These are phyloP conservation scores for Coprinopsis marcescibilis DNA, from an alignment of 768 basidiomycete species.

Conservation along the genomic window DNA sequence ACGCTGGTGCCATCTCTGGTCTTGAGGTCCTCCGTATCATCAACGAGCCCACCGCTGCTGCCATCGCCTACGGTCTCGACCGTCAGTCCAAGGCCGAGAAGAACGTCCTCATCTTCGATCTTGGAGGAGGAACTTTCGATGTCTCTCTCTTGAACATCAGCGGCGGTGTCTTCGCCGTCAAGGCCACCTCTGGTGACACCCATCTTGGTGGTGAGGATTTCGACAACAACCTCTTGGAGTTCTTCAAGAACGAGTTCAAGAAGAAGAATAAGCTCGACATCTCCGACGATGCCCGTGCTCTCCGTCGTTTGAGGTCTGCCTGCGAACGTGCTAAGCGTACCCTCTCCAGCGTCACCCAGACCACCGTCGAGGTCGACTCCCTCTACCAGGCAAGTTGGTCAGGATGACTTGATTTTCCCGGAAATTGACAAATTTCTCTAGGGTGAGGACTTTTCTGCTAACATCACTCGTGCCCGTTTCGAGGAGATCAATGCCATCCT, in stretches of 20 bases:
- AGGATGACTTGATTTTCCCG: not conserved
- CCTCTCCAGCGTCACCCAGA: conserved; percentile 96
- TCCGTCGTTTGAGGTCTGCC: conserved; percentile 91
- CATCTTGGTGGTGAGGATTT: conserved; percentile 99
- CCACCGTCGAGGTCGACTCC: conserved; percentile 98
- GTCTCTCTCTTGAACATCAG: conserved; percentile 97
- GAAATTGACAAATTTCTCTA: conserved; percentile 21
- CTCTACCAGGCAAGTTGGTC: conserved; percentile 71
- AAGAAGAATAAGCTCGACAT: conserved; percentile 96
- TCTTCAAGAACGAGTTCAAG: conserved; percentile 99
- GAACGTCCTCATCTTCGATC: conserved; percentile 99
- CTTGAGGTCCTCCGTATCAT: conserved; percentile 99
- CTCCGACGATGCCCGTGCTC: conserved; percentile 93
- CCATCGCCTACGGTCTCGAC: conserved; percentile 98
- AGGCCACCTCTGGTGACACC: conserved; percentile 98
- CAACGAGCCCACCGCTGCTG: conserved; percentile 99
- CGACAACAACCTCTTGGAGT: conserved; percentile 94
- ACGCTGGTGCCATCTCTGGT: conserved; percentile 96
- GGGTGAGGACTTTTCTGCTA: conserved; percentile 98
- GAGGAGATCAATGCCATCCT: conserved; percentile 95
- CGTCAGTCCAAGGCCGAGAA: conserved; percentile 92
- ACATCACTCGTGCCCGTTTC: conserved; percentile 99
- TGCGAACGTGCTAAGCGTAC: conserved; percentile 99
- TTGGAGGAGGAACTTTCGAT: conserved; percentile 99
- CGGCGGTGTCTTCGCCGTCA: conserved; percentile 98